These are phyloP conservation scores for Apophysomyces sp. DNA, from an alignment of 371 early-diverging fungal species.

Conservation along the genomic window DNA sequence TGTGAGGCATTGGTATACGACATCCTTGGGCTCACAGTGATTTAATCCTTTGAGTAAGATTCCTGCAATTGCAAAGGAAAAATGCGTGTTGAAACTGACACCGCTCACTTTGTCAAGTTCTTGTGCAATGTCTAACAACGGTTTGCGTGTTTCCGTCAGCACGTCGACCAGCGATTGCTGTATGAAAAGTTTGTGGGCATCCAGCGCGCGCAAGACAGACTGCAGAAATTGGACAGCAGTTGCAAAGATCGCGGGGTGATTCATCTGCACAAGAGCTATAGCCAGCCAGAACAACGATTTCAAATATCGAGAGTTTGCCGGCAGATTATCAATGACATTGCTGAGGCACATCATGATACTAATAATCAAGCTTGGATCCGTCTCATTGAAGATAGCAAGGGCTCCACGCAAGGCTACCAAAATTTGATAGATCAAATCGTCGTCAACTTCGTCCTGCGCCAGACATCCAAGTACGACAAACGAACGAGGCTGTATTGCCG, in stretches of 20 bases:
- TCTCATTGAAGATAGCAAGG: conserved; percentile 73
- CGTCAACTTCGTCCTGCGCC: conserved; percentile 81
- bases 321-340: conserved; percentile 76
- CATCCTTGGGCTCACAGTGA: conserved; percentile 44
- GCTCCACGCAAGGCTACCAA: conserved; percentile 82
- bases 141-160: conserved; percentile 55
- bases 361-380: conserved; percentile 68
- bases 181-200: conserved; percentile 58
- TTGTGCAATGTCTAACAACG: conserved; percentile 42
- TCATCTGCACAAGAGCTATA: conserved; percentile 79
- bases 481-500: conserved; percentile 89
- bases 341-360: conserved; percentile 85
- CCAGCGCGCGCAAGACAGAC: conserved; percentile 69
- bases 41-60: conserved; percentile 65
- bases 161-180: conserved; percentile 50
- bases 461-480: conserved; percentile 89
- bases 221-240: conserved; percentile 69
- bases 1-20: conserved; percentile 63
- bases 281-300: conserved; percentile 89
- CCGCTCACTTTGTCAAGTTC: conserved; percentile 57
- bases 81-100: conserved; percentile 65
- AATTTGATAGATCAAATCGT: conserved; percentile 85
- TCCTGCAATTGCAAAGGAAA: conserved; percentile 69
- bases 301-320: conserved; percentile 71
- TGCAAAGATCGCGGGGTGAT: conserved; percentile 70